Evolutionary conservation across 345 rosid species (phyloP), one percentile per base, ranked within the genome.

Genomic region (Nasturtium officinale): DNA sequence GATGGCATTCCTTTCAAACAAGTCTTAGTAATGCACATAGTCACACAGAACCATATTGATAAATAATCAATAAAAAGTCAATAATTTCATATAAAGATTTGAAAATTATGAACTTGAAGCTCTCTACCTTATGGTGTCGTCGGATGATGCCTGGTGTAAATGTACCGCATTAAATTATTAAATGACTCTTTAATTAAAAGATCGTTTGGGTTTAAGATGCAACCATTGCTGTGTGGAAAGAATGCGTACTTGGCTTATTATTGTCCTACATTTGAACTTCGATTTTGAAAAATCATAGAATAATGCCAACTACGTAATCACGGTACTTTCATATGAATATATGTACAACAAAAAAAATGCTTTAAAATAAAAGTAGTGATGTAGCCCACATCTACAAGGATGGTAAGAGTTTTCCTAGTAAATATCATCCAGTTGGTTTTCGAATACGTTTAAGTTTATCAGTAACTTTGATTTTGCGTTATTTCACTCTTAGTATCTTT

Each of bases 31-130:
- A 18, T 35, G 52, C 52, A 38, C 13, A 7, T 69, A 46, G 48
- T 50, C 26, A 70, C 58, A 70, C 20, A 26, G 0, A 50, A 61
- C 60, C 68, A 29, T 42, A n/a, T 40, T 61, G 53, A 29, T 72
- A 23, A 71, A 32, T 3, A n/a, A 59, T 59, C 58, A 35, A 48
- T n/a, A 60, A 37, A 33, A 15, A 59, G 46, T 42, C 52, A 17
- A 28, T 28, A 55, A 8, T 52, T 4, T 12, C 38, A 55, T 55
- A 6, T 28, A 54, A 15, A 29, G 12, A 3, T 55, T 29, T 29
- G 10, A 29, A 12, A 28, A 13, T 28, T 15, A 15, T 28, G 20
- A 55, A 54, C 35, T 6, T 13, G 35, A 40, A 40, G 16, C 46
- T 38, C 45, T 38, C 45, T 26, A 26, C 4, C 29, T 12, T 38